Evolutionary conservation across 2,329 filamentous ascomycete genomes (phyloP).

Genomic region (Alternaria ventricosa): DNA sequence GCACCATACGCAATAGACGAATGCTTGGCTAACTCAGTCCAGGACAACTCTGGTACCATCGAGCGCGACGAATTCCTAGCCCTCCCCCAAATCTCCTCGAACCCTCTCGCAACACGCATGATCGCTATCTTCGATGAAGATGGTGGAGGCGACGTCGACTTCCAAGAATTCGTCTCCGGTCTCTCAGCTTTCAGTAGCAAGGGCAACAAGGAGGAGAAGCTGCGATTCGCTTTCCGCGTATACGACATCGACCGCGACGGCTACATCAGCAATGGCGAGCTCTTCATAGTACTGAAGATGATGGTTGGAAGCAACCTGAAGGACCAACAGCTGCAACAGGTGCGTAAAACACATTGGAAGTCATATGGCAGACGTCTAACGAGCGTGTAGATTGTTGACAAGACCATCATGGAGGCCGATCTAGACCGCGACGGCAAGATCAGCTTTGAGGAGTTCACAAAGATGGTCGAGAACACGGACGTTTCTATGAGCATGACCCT

Average conservation of each 20-base stretch:
- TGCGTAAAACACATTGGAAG: conserved; percentile 26
- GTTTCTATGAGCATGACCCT: conserved; percentile 72
- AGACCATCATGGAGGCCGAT: conserved; percentile 99
- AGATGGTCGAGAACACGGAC: conserved; percentile 97
- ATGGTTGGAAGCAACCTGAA: conserved; percentile 99
- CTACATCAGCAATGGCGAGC: conserved; percentile 97
- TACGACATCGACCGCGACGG: conserved; percentile 99
- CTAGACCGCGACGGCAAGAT: conserved; percentile 96
- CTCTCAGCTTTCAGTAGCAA: conserved; percentile 96
- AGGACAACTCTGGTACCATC: conserved; percentile 98
- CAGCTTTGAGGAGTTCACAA: conserved; percentile 97
- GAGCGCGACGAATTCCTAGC: conserved; percentile 98
- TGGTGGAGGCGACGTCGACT: conserved; percentile 96
- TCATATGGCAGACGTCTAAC: conserved; percentile 8
- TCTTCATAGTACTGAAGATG: conserved; percentile 99
- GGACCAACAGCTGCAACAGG: conserved; percentile 95
- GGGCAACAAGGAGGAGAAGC: conserved; percentile 98
- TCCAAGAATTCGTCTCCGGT: conserved; percentile 97
- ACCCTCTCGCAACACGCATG: conserved; percentile 97
- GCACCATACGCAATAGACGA: no score
- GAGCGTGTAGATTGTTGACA: conserved; percentile 82
- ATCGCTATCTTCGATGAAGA: conserved; percentile 99
- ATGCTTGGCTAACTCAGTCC: neutral
- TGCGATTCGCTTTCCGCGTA: conserved; percentile 97
- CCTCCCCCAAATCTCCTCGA: conserved; percentile 95